A percentile compares a stretch with the other conserved stretches of the same genome.
These are phyloP conservation scores for Stemphylium lycopersici DNA, from an alignment of 2,329 filamentous ascomycete species.

Conservation along the genomic window DNA sequence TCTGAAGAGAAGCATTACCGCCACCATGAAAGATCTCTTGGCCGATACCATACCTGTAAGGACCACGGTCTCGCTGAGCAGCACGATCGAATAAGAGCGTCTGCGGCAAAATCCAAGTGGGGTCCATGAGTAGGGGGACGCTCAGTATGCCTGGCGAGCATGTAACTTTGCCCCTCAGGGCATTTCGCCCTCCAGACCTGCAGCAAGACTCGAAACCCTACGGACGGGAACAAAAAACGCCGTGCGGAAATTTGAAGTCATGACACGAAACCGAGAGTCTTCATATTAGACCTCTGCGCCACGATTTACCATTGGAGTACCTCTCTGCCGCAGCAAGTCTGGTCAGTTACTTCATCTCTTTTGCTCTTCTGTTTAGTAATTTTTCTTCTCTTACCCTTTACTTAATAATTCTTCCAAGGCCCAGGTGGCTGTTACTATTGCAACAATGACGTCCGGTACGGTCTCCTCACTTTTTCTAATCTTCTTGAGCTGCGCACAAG, in stretches of 20 bases:
- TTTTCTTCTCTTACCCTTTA: slow-evolving; percentile 15
- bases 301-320: slow-evolving; percentile 6
- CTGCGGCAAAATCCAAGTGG: neutral
- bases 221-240: slow-evolving; percentile 9
- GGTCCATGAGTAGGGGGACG: neutral
- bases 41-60: slow-evolving; percentile 34
- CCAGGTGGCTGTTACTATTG: slow-evolving; percentile 39
- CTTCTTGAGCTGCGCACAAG: slow-evolving; percentile 35
- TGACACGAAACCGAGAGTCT: slow-evolving; percentile 15
- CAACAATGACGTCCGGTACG: slow-evolving; percentile 46
- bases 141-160: slow-evolving; percentile 13
- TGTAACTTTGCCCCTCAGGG: slow-evolving; percentile 2
- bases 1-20: slow-evolving; percentile 27
- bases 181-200: slow-evolving; percentile 5
- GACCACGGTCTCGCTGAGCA: slow-evolving; percentile 17
- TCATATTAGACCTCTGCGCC: slow-evolving; percentile 34
- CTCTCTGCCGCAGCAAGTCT: slow-evolving; percentile 39
- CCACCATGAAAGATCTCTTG: slow-evolving; percentile 27
- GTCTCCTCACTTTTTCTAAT: slow-evolving; percentile 41
- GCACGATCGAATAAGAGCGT: slow-evolving; percentile 14
- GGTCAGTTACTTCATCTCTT: slow-evolving; percentile 32
- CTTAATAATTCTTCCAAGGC: slow-evolving; percentile 28
- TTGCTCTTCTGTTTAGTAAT: slow-evolving; percentile 26
- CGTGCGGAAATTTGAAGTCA: slow-evolving; percentile 9
- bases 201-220: slow-evolving; percentile 13